These are phyloP conservation scores for Metschnikowia cubensis DNA, from an alignment of 805 yeast species.

Conservation along the genomic window DNA sequence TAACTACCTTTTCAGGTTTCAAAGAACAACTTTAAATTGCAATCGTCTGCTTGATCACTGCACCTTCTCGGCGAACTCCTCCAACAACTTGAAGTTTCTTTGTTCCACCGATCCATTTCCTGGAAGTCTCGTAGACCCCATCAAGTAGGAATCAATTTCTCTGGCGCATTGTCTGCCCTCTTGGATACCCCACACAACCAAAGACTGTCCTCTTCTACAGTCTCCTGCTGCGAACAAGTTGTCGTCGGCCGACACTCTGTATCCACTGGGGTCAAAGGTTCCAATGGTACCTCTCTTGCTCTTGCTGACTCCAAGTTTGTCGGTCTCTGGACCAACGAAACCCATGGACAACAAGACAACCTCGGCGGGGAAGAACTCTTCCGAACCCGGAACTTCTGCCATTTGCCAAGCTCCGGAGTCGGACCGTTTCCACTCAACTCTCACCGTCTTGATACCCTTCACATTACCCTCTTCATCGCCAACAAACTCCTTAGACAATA, in stretches of 20 bases:
- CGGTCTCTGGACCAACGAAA: slow-evolving; percentile 92
- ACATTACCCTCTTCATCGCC: slow-evolving; percentile 95
- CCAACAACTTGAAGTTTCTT: slow-evolving; percentile 72
- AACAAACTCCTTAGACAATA: slow-evolving; percentile 90
- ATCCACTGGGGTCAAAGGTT: slow-evolving; percentile 56
- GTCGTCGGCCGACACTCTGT: slow-evolving; percentile 58
- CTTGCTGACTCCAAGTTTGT: slow-evolving; percentile 61
- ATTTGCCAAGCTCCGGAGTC: slow-evolving; percentile 98
- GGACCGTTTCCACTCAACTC: slow-evolving; percentile 97
- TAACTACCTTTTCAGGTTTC: too few species aligned
- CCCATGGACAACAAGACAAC: slow-evolving; percentile 95
- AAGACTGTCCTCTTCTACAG: slow-evolving; percentile 97
- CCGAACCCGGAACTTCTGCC: slow-evolving; percentile 95
- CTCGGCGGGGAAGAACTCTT: slow-evolving; percentile 93
- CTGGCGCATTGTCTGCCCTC: slow-evolving; percentile 99
- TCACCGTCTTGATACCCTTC: slow-evolving; percentile 89
- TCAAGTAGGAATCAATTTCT: slow-evolving; percentile 76
- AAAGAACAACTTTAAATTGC: neutral
- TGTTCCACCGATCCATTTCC: slow-evolving; percentile 91
- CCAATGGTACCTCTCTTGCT: slow-evolving; percentile 83
- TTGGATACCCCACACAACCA: slow-evolving; percentile 99
- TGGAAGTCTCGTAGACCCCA: slow-evolving; percentile 80
- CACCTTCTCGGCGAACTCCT: slow-evolving; percentile 65
- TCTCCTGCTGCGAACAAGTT: slow-evolving; percentile 96
- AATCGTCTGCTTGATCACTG: slow-evolving; percentile 11